Conservation (phyloP, 75 land plant species). For the Larix kaempferi region DNA sequence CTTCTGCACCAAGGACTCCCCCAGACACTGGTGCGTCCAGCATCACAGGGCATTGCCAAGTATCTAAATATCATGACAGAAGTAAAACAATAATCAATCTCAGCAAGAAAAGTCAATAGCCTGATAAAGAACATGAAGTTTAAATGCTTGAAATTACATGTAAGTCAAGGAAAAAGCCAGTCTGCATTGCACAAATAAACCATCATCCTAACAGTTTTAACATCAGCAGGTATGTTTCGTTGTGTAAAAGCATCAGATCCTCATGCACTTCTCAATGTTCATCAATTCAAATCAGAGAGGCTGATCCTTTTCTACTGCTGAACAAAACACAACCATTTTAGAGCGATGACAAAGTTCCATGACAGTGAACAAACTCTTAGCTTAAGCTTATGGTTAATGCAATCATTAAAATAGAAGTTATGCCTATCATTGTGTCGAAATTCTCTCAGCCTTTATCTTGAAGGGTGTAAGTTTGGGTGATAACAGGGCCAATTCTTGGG, state of each 20-base stretch:
- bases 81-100: background rate
- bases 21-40: conserved; percentile 98
- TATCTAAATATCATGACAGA: conserved; percentile 13
- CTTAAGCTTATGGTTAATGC: background rate
- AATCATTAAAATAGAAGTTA: no score
- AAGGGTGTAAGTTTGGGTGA: no score
- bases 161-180: background rate
- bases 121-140: background rate
- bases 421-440: no score
- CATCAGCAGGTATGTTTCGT: background rate
- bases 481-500: no score
- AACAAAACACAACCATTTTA: background rate
- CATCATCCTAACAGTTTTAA: no score
- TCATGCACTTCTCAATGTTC: background rate
- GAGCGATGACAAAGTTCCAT: background rate
- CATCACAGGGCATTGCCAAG: conserved; percentile 47
- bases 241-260: background rate
- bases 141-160: background rate
- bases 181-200: background rate
- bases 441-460: no score
- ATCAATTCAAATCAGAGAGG: no score
- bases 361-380: background rate
- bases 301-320: background rate
- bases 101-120: no score
- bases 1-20: conserved; percentile 82